Conservation (phyloP, 2,329 filamentous ascomycete genomes). For the Colletotrichum sp. region DNA sequence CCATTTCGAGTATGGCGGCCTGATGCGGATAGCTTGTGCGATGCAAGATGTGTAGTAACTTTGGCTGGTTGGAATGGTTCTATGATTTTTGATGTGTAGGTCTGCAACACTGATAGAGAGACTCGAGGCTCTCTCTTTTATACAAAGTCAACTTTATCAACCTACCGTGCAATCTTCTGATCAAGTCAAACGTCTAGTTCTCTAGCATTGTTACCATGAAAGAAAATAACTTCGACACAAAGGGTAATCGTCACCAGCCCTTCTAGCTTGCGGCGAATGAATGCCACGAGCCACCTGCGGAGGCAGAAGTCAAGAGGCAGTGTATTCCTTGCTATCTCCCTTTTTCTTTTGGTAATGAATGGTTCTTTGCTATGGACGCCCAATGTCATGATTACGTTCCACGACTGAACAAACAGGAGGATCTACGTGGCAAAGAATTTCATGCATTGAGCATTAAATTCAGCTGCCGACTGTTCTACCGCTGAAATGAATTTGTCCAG, state of each 20-base stretch:
- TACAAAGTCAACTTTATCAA: neutral
- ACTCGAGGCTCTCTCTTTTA: neutral
- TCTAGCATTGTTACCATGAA: neutral
- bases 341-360: neutral
- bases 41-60: neutral
- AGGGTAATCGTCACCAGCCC: neutral
- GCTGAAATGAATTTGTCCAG: neutral
- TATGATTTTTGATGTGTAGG: neutral
- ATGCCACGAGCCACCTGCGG: neutral
- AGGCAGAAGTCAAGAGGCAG: neutral
- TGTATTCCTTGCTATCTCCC: neutral
- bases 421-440: neutral
- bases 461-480: neutral
- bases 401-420: neutral
- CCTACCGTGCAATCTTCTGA: neutral
- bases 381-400: neutral
- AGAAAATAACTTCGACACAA: neutral
- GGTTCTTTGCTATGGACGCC: neutral
- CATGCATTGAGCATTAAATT: neutral
- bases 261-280: neutral
- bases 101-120: neutral
- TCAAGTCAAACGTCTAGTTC: neutral
- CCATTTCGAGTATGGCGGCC: neutral
- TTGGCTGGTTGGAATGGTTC: neutral
- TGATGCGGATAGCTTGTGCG: neutral